Conservation (phyloP, 345 rosid genomes). For the Eucalyptus cladocalyx region DNA sequence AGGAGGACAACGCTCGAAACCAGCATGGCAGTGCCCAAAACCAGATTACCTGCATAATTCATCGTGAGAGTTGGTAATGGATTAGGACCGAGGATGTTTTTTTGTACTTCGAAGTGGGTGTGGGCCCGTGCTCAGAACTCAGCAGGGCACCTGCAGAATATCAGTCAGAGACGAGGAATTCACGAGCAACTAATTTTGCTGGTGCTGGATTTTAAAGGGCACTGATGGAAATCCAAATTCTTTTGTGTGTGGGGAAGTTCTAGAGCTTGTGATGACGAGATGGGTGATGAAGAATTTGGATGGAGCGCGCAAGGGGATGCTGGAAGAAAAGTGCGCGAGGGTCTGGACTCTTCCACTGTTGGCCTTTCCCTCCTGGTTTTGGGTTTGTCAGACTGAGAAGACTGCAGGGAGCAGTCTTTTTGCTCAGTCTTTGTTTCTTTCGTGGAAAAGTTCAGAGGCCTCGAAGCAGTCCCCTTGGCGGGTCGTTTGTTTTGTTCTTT, state of each 20-base stretch:
- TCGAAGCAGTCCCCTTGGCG: not conserved
- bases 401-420: not conserved
- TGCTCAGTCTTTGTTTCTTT: not conserved
- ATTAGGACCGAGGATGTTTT: not conserved
- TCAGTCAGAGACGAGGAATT: not conserved
- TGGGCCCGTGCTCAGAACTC: not conserved
- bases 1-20: constrained; percentile 52
- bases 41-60: not conserved
- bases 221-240: not conserved
- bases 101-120: not conserved
- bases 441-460: not conserved
- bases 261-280: not conserved
- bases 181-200: not conserved
- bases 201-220: not conserved
- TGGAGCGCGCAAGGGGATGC: not conserved
- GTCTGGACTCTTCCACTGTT: not conserved
- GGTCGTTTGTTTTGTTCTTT: not conserved
- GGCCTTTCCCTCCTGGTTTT: not conserved
- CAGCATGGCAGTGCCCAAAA: constrained; percentile 57
- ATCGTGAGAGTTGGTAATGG: not conserved
- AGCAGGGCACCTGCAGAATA: not conserved
- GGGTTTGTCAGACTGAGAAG: not conserved
- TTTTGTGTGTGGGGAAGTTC: not conserved
- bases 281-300: not conserved
- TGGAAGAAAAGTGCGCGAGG: not conserved